A percentile compares a stretch with the other conserved stretches of the same genome.
phyloP scores from a whole-genome alignment of 768 basidiomycete species.

The Rhodotorula graminis region DNA sequence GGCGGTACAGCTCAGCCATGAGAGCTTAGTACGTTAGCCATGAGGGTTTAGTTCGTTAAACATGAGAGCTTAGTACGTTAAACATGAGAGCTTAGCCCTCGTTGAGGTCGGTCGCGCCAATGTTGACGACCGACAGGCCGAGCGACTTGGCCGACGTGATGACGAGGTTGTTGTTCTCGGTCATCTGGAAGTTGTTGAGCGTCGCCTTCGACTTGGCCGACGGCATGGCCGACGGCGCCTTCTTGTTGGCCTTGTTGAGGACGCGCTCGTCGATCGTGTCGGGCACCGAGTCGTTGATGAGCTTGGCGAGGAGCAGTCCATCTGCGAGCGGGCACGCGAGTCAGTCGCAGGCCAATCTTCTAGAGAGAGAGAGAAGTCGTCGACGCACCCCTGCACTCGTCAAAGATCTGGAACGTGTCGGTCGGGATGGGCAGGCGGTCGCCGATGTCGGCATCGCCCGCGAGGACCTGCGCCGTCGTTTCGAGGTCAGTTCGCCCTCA shows the following conservation, averaged over 20 bases:
- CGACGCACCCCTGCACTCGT: conserved; percentile 69
- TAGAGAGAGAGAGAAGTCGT: not conserved
- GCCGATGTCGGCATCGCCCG: conserved; percentile 79
- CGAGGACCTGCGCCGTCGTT: conserved; percentile 64
- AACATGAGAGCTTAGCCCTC: too few relatives aligned
- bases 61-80: too few relatives aligned
- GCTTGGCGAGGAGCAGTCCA: conserved; percentile 92
- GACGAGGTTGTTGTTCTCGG: conserved; percentile 99
- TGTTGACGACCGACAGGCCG: conserved; percentile 97
- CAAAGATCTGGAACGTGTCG: conserved; percentile 96
- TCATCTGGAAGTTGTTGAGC: conserved; percentile 97
- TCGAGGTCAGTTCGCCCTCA: not conserved
- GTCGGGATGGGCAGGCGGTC: conserved; percentile 84
- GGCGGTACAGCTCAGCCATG: conserved; percentile 86
- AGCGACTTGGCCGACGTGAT: conserved; percentile 97
- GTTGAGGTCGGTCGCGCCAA: conserved; percentile 84
- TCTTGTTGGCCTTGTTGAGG: conserved; percentile 77
- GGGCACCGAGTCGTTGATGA: conserved; percentile 98
- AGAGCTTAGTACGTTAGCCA: too few relatives aligned
- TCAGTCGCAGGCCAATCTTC: not conserved
- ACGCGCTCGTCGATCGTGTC: conserved; percentile 99
- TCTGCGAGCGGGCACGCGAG: conserved; percentile 51
- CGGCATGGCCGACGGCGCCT: conserved; percentile 47
- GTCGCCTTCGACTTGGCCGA: conserved; percentile 30
- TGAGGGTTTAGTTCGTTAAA: too few relatives aligned